phyloP scores from a whole-genome alignment of 345 rosid genomes.

The Turnera subulata region DNA sequence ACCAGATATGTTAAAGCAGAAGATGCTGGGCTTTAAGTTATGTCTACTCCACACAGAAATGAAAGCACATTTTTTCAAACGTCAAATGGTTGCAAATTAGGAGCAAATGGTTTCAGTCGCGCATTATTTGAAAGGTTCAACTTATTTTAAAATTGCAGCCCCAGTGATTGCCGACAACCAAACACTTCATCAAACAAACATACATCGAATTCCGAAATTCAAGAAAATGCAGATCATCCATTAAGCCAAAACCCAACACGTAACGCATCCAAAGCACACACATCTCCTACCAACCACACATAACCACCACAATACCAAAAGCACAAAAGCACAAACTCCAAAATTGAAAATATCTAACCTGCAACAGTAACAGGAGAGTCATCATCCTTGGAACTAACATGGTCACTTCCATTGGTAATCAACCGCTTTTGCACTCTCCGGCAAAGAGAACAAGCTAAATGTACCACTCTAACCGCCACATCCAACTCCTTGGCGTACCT shows the following conservation, averaged over 20 bases:
- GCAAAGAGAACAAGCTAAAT: constrained; percentile 76
- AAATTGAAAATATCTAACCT: constrained; percentile 33
- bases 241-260: background rate
- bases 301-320: background rate
- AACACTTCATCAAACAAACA: background rate
- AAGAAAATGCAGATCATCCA: constrained; percentile 8
- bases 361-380: constrained; percentile 93
- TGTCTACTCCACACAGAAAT: too few species aligned
- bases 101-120: too few species aligned
- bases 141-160: too few species aligned
- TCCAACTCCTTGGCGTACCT: constrained; percentile 54
- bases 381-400: constrained; percentile 69
- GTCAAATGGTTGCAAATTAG: too few species aligned
- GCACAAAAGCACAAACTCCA: background rate
- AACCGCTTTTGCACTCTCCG: constrained; percentile 65
- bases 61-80: too few species aligned
- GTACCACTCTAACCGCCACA: constrained; percentile 75
- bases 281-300: background rate
- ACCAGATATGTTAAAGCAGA: too few species aligned
- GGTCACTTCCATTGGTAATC: constrained; percentile 29
- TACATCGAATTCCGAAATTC: background rate
- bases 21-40: too few species aligned
- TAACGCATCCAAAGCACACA: background rate
- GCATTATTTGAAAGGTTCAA: too few species aligned
- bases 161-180: too few species aligned